phyloP scores from a whole-genome alignment of 2,329 filamentous ascomycete genomes.

The Gliomastix tumulicola region DNA sequence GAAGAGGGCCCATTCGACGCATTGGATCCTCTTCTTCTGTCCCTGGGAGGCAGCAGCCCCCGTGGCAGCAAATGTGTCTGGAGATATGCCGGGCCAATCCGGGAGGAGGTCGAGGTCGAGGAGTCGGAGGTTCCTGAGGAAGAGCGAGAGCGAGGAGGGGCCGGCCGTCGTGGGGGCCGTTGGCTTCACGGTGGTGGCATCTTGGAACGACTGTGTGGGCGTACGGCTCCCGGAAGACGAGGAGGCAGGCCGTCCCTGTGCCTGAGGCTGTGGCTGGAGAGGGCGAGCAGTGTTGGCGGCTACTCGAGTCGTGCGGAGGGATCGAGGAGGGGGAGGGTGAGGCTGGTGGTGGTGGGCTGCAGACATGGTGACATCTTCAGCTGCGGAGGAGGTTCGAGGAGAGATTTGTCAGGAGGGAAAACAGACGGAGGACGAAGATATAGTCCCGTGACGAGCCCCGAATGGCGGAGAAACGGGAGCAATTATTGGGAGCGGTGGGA shows the following conservation, averaged over 20 bases:
- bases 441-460: no score
- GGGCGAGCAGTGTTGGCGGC: neutral
- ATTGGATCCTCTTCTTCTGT: constrained; percentile 75
- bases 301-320: constrained; percentile 1
- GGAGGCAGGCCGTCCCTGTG: no score
- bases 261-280: constrained; percentile 1
- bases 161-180: neutral
- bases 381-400: no score
- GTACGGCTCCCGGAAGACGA: no score
- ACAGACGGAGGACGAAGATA: no score
- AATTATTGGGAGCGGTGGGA: no score
- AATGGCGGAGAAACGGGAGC: no score
- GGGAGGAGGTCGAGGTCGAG: constrained; percentile 68
- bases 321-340: no score
- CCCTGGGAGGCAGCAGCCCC: constrained; percentile 57
- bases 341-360: constrained; percentile 3
- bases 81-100: constrained; percentile 75
- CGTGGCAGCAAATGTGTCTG: constrained; percentile 57
- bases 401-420: no score
- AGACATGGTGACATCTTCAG: constrained; percentile 1
- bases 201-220: no score
- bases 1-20: constrained; percentile 87
- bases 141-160: constrained; percentile 30
- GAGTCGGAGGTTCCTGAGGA: constrained; percentile 77
- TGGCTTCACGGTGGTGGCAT: neutral